Evolutionary conservation across 768 basidiomycete genomes (phyloP).

Genomic region (Podaxis sp.): DNA sequence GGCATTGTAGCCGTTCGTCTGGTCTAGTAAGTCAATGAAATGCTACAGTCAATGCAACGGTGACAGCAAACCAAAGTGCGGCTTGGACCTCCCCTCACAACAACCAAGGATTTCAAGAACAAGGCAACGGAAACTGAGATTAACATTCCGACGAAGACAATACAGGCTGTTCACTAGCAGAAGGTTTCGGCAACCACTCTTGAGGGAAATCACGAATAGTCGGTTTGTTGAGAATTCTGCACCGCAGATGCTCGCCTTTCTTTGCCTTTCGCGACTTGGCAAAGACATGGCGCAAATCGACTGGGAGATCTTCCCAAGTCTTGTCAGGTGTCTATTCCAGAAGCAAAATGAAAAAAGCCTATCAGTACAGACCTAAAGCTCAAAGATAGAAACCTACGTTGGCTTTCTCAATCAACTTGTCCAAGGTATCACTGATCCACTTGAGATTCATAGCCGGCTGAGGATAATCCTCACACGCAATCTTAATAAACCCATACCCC

Average conservation of each 20-base stretch:
- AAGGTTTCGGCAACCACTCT: slow-evolving; percentile 66
- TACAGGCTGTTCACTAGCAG: slow-evolving; percentile 10
- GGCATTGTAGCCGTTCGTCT: not conserved
- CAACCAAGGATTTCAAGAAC: not conserved
- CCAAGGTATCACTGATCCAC: slow-evolving; percentile 87
- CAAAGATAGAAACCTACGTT: slow-evolving; percentile 56
- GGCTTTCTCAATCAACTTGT: slow-evolving; percentile 72
- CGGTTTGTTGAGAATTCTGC: slow-evolving; percentile 49
- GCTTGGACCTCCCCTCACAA: not conserved
- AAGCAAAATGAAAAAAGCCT: not conserved
- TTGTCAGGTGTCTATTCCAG: slow-evolving; percentile 33
- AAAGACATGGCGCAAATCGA: slow-evolving; percentile 79
- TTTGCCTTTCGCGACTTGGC: slow-evolving; percentile 69
- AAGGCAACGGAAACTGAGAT: not conserved
- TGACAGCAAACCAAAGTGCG: not conserved
- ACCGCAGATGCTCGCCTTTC: slow-evolving; percentile 63
- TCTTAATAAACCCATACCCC: slow-evolving; percentile 82
- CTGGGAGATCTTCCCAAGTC: slow-evolving; percentile 60
- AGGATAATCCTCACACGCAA: slow-evolving; percentile 85
- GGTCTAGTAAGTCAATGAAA: not conserved
- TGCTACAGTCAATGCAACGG: not conserved
- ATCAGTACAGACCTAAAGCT: slow-evolving; percentile 10
- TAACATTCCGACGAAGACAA: slow-evolving; percentile 6
- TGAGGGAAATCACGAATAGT: slow-evolving; percentile 77
- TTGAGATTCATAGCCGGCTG: slow-evolving; percentile 85